Conservation (phyloP, 257 asterid species). For the Solanum tacnaense region DNA sequence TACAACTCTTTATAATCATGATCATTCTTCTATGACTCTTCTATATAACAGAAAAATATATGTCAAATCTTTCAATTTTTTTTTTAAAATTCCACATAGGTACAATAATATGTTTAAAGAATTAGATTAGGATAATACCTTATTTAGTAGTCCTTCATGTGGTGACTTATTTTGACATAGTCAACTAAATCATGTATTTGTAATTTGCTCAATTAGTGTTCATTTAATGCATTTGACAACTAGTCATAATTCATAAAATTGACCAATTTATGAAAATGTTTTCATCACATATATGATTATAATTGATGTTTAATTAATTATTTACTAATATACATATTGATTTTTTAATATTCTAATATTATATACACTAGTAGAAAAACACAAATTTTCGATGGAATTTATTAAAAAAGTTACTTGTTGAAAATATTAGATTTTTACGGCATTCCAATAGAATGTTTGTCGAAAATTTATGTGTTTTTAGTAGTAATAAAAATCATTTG, state of each 20-base stretch:
- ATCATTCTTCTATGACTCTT: not conserved
- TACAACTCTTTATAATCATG: too few relatives aligned
- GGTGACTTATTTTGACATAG: not conserved
- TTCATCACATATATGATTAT: not conserved
- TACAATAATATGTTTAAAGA: not conserved
- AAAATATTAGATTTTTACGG: not conserved
- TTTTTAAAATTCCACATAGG: not conserved
- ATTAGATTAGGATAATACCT: not conserved
- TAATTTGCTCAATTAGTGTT: not conserved
- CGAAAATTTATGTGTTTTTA: too few relatives aligned
- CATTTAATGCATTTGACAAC: not conserved
- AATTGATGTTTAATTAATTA: too few relatives aligned
- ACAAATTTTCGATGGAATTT: too few relatives aligned
- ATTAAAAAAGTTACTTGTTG: not conserved
- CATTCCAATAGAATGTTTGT: not conserved
- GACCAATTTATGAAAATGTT: not conserved
- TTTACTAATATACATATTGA: not conserved
- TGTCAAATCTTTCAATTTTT: not conserved
- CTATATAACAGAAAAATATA: not conserved
- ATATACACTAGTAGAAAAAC: not conserved
- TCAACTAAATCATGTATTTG: not conserved
- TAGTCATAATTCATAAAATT: not conserved
- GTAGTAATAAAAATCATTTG: not conserved
- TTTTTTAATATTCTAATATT: too few relatives aligned
- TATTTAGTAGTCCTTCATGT: not conserved